phyloP scores from a whole-genome alignment of 352 stramenopile species.

The Pythium aphanidermatum region DNA sequence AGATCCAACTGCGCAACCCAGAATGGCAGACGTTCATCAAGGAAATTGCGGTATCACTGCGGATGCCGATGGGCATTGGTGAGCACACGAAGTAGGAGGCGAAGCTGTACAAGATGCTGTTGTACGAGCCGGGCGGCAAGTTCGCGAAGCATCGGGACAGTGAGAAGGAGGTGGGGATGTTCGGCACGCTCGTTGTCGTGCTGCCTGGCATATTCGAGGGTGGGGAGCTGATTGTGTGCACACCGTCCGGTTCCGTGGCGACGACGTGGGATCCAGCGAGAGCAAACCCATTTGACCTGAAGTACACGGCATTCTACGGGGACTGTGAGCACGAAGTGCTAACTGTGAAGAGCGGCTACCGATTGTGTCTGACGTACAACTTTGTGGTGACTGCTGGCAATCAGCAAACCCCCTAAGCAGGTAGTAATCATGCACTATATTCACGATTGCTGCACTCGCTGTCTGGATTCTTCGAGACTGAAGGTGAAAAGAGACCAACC shows the following conservation, averaged over 20 bases:
- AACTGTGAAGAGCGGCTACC: constrained; percentile 8
- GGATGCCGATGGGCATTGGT: constrained; percentile 10
- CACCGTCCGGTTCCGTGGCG: neutral
- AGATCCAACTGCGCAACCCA: constrained; percentile 12
- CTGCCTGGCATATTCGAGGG: constrained; percentile 20
- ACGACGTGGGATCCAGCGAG: constrained; percentile 1
- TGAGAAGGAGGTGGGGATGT: constrained; percentile 49
- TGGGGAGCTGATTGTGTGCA: constrained; percentile 4
- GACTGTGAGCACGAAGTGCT: constrained; percentile 17
- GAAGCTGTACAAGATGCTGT: constrained; percentile 40
- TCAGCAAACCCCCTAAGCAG: neutral
- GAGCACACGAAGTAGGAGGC: constrained; percentile 1
- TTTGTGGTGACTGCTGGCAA: too few relatives aligned
- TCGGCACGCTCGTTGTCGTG: constrained; percentile 42
- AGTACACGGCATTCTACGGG: constrained; percentile 17
- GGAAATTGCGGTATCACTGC: constrained; percentile 3
- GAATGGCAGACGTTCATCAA: constrained; percentile 10
- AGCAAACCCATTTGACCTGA: constrained; percentile 6
- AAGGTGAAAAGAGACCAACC: neutral
- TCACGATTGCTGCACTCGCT: constrained; percentile 3
- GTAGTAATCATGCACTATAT: constrained; percentile 1
- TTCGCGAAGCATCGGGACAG: constrained; percentile 36
- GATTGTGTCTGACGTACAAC: constrained; percentile 18
- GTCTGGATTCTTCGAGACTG: constrained; percentile 3
- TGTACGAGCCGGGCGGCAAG: constrained; percentile 36